Evolutionary conservation across 2,329 filamentous ascomycete genomes (phyloP).

Genomic region (Xylaria arbuscula): DNA sequence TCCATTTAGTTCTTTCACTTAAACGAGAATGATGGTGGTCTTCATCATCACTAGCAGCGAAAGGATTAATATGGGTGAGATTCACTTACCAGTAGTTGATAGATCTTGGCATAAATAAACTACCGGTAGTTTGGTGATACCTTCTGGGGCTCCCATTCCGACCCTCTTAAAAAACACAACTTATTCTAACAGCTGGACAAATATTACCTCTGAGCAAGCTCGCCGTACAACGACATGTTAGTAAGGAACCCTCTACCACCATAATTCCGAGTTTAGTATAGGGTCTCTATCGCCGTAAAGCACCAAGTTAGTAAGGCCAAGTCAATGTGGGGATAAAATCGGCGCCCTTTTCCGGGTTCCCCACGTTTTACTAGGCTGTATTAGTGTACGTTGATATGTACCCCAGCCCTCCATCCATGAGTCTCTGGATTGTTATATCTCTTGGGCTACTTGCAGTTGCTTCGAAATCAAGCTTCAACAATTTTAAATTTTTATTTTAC

Average conservation of each 20-base stretch:
- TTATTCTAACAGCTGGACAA: too few relatives aligned
- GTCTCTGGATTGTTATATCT: not conserved
- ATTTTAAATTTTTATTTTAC: not conserved
- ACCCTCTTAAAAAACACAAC: too few relatives aligned
- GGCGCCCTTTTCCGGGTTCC: not conserved
- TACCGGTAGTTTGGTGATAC: too few relatives aligned
- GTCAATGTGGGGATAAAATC: constrained; percentile 1
- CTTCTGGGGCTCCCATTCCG: too few relatives aligned
- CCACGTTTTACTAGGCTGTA: not conserved
- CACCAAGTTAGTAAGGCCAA: not conserved
- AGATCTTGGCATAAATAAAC: too few relatives aligned
- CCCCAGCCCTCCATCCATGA: not conserved
- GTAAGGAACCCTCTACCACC: not conserved
- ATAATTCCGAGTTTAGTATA: not conserved
- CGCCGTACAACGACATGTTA: not conserved
- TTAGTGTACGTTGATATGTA: constrained; percentile 6
- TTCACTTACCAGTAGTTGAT: too few relatives aligned
- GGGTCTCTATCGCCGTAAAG: constrained; percentile 5
- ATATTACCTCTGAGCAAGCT: too few relatives aligned
- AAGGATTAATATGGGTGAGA: too few relatives aligned
- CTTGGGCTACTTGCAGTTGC: not conserved
- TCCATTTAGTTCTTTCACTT: too few relatives aligned
- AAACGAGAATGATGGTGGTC: too few relatives aligned
- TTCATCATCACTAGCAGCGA: too few relatives aligned
- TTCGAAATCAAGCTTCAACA: not conserved